Base-by-base conservation (phyloP, 345 rosid genomes). In the Euphorbia peplus region DNA sequence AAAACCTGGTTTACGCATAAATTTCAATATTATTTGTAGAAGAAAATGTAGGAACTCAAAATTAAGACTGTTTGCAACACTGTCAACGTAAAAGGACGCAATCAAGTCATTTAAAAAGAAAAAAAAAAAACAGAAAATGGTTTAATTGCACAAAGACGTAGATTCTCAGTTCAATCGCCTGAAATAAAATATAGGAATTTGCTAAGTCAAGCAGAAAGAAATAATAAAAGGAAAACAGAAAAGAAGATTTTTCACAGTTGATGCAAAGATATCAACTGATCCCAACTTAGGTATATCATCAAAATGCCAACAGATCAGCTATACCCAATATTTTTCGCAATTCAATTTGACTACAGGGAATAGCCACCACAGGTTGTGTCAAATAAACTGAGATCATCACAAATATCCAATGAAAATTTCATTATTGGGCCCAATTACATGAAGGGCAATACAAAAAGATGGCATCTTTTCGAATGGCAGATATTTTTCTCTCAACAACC, bases 1-100 rank as follows among this genome's bases (percentile, higher is more conserved):
- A 86, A 90, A 46, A 76, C 63, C 95, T 95, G 84, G 53, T 62
- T 64, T 39, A 16, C 1, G 75, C 9, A 11, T 24, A 53, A 64
- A 48, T 51, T 14, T 30, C 63, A 41, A 63, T 4, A 47, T 54
- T 60, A 6, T 4, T 14, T 28, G 12, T 66, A 52, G 52, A 64
- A 35, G 11, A 29, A 51, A 66, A 44, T 5, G 28, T 46, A 64
- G 41, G 52, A 32, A 39, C 37, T 6, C 29, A 35, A 53, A 14
- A 19, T 29, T 47, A 41, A 60, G 24, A 24, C 47, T 42, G 18
- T 30, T 46, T 14, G 18, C 44, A 18, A 8, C 57, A 54, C 13
- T 44, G 35, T 5, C 21, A 12, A 4, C 57, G 28, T 7, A 64
- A 21, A 28, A 26, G 12, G 52, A 30, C 15, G 5, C n/a, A 15